These are phyloP conservation scores for Venturia effusa DNA, from an alignment of 2,329 filamentous ascomycete genomes.

Conservation along the genomic window DNA sequence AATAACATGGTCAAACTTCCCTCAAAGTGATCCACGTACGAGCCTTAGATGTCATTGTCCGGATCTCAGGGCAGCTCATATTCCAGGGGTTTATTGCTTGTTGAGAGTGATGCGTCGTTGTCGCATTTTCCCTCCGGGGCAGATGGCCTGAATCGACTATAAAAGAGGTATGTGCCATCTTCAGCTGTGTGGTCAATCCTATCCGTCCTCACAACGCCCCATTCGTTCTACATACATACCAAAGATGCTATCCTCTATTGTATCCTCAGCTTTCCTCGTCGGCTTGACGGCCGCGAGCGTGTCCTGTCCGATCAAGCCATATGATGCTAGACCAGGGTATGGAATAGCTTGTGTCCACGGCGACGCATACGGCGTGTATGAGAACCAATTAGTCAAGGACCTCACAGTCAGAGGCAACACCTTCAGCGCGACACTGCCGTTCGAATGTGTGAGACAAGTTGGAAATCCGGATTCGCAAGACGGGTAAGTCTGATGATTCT, in stretches of 20 bases:
- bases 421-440: neutral
- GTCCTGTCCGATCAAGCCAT: neutral
- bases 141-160: neutral
- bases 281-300: neutral
- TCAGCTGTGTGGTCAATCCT: too few species aligned
- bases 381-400: neutral
- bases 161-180: neutral
- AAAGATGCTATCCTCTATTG: neutral
- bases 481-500: neutral
- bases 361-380: neutral
- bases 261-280: neutral
- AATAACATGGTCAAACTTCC: neutral
- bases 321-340: neutral
- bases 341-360: neutral
- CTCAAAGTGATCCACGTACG: neutral
- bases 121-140: neutral
- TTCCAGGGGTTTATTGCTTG: neutral
- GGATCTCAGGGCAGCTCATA: neutral
- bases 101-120: neutral
- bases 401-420: neutral
- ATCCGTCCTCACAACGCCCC: neutral
- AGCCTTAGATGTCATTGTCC: neutral
- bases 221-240: neutral
- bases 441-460: conserved; percentile 4
- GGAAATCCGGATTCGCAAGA: neutral